Evolutionary conservation across 2,329 filamentous ascomycete genomes (phyloP).

Genomic region (Monilinia aucupariae): DNA sequence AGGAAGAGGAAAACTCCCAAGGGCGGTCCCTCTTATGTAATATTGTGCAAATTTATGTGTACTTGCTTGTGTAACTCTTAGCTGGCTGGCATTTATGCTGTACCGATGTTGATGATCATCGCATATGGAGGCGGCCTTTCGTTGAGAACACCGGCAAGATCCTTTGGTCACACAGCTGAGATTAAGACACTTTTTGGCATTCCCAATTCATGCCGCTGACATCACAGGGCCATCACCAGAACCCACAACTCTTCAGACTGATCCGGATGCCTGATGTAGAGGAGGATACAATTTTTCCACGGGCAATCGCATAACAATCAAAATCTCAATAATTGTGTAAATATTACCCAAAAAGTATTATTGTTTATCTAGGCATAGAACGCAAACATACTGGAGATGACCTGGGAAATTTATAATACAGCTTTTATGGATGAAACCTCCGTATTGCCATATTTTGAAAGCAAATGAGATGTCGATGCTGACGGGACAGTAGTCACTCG

Average conservation of each 20-base stretch:
- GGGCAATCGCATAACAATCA: neutral
- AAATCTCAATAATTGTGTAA: neutral
- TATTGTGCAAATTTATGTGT: too few relatives aligned
- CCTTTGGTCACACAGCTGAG: neutral
- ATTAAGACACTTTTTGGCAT: neutral
- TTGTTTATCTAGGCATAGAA: neutral
- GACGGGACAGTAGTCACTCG: constrained; percentile 48
- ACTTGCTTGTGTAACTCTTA: neutral
- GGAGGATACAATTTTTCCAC: neutral
- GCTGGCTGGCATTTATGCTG: neutral
- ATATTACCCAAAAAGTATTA: neutral
- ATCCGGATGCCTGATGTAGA: neutral
- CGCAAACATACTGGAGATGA: neutral
- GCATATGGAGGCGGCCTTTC: neutral
- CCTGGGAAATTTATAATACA: neutral
- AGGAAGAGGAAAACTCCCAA: neutral
- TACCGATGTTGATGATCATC: neutral
- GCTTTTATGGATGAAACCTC: constrained; percentile 38
- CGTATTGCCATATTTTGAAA: constrained; percentile 40
- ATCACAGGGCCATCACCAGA: neutral
- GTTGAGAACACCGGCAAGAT: neutral
- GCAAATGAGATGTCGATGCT: constrained; percentile 44
- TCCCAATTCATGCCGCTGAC: neutral
- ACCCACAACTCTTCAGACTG: neutral
- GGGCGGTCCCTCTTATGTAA: neutral